Conservation (phyloP, 1,139 yeast genomes). For the Sugiyamaella paludigena region DNA sequence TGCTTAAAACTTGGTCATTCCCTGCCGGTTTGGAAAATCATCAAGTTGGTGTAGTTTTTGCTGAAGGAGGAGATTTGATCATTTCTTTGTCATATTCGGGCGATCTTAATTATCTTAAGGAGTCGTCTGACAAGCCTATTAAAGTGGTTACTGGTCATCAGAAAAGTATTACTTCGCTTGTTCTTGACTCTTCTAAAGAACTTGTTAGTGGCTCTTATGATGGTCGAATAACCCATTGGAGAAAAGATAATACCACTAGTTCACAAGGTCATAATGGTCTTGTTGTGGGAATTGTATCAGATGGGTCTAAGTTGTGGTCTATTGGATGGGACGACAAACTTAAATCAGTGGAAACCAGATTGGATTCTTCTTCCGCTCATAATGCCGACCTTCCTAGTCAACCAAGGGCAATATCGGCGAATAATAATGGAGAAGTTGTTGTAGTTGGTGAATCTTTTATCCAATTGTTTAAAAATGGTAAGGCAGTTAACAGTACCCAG, state of each 20-base stretch:
- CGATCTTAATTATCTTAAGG: conserved; percentile 57
- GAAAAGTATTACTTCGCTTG: conserved; percentile 64
- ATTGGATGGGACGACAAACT: conserved; percentile 91
- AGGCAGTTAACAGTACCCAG: conserved; percentile 21
- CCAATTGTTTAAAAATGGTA: conserved; percentile 37
- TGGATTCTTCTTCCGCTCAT: conserved; percentile 29
- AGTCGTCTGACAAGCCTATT: conserved; percentile 39
- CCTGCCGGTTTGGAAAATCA: conserved; percentile 52
- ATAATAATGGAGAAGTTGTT: conserved; percentile 31
- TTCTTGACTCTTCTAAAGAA: conserved; percentile 36
- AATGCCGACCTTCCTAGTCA: conserved; percentile 43
- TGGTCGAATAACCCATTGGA: conserved; percentile 69
- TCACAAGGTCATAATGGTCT: conserved; percentile 27
- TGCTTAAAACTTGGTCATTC: conserved; percentile 33
- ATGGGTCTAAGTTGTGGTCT: conserved; percentile 44
- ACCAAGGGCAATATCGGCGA: conserved; percentile 55
- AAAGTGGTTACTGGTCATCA: conserved; percentile 72
- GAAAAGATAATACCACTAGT: conserved; percentile 14
- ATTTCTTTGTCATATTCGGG: conserved; percentile 75
- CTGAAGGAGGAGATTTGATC: conserved; percentile 52
- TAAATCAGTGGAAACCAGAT: conserved; percentile 42
- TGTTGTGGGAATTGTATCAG: conserved; percentile 38
- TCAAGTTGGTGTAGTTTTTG: conserved; percentile 75
- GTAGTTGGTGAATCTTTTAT: conserved; percentile 52
- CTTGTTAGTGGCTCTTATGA: conserved; percentile 73